Conservation (phyloP, 495 filamentous ascomycete species). For the Penicillium atrosanguineum region DNA sequence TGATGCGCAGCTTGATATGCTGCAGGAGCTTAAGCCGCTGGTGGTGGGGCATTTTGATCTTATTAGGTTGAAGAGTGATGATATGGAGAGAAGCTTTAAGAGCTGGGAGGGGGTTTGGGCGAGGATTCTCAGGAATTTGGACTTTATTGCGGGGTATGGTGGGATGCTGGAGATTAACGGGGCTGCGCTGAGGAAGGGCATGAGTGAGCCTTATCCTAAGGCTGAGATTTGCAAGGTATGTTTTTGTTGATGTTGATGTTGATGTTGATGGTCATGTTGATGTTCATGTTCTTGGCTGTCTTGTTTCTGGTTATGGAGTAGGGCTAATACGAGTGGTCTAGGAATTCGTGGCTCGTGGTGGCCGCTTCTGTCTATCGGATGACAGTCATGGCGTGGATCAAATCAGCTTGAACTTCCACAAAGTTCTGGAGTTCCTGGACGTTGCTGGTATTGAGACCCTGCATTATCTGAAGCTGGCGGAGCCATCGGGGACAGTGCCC, state of each 20-base stretch:
- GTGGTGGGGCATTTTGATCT: conserved; percentile 95
- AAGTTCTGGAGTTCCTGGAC: conserved; percentile 57
- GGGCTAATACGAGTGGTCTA: conserved; percentile 23
- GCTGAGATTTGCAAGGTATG: conserved; percentile 73
- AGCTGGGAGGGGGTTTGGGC: conserved; percentile 65
- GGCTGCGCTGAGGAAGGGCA: conserved; percentile 80
- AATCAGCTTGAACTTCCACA: conserved; percentile 66
- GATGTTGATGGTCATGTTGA: background rate
- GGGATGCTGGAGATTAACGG: conserved; percentile 89
- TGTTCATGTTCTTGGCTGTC: conserved; percentile 1
- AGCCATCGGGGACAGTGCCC: conserved; percentile 20
- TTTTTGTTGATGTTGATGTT: background rate
- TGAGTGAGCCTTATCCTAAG: conserved; percentile 85
- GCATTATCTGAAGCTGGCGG: conserved; percentile 38
- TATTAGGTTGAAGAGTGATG: conserved; percentile 72
- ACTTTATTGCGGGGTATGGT: conserved; percentile 65
- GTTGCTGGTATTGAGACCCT: conserved; percentile 43
- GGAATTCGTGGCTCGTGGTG: conserved; percentile 63
- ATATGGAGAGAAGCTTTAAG: conserved; percentile 57
- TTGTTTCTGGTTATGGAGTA: conserved; percentile 1
- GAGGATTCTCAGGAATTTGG: conserved; percentile 69
- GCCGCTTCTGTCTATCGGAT: conserved; percentile 82
- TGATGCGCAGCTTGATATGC: conserved; percentile 80
- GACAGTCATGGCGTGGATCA: conserved; percentile 86
- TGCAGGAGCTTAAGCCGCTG: conserved; percentile 65